These are phyloP conservation scores for Kazachstania taianensis DNA, from an alignment of 805 yeast genomes.

Conservation along the genomic window DNA sequence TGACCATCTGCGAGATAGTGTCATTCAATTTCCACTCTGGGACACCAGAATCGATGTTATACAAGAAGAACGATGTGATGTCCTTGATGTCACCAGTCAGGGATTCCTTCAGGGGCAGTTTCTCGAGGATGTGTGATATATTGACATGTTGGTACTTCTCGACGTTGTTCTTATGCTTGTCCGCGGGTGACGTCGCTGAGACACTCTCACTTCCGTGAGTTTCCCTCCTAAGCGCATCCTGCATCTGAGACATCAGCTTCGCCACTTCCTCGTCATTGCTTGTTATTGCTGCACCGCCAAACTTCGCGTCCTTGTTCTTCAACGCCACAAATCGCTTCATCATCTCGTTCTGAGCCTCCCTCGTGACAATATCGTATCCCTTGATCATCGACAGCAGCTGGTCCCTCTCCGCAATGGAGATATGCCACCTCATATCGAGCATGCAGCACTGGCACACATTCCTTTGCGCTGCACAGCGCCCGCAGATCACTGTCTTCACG, in stretches of 20 bases:
- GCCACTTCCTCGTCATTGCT: constrained; percentile 33
- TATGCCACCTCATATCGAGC: constrained; percentile 69
- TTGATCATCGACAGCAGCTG: constrained; percentile 69
- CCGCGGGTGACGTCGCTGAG: neutral
- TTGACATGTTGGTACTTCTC: neutral
- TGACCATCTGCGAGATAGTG: constrained; percentile 33
- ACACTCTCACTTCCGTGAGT: neutral
- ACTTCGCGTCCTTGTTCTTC: constrained; percentile 30
- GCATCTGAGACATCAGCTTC: constrained; percentile 40
- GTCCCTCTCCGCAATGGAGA: constrained; percentile 73
- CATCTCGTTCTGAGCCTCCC: constrained; percentile 41
- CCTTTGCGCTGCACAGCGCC: constrained; percentile 65
- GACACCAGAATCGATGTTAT: constrained; percentile 58
- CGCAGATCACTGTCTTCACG: constrained; percentile 62
- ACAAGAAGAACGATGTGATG: constrained; percentile 56
- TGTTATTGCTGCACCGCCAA: constrained; percentile 32
- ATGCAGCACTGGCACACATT: constrained; percentile 86
- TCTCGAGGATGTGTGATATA: constrained; percentile 41
- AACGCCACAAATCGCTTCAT: constrained; percentile 48
- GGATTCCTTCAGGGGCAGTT: constrained; percentile 63
- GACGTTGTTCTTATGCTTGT: neutral
- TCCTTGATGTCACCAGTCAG: constrained; percentile 30
- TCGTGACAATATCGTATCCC: constrained; percentile 29
- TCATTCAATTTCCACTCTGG: constrained; percentile 55
- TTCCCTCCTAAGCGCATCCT: neutral